Conservation (phyloP, 2,329 filamentous ascomycete species). For the Colletotrichum kahawae region DNA sequence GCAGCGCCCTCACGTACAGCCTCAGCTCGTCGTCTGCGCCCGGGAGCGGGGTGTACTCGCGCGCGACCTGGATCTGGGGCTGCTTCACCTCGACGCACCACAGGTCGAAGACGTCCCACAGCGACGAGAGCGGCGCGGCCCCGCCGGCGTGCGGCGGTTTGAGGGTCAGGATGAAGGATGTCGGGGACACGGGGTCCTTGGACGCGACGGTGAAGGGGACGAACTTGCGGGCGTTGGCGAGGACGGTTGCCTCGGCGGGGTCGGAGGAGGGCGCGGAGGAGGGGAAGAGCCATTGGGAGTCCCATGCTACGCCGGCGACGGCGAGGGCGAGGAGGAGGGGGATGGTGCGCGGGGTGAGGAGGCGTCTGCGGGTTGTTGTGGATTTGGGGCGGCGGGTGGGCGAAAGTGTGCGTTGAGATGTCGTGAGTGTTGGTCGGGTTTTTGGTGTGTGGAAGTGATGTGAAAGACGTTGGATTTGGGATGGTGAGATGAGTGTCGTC, state of each 20-base stretch:
- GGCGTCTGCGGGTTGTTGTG: background rate
- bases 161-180: conserved; percentile 73
- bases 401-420: background rate
- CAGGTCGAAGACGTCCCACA: conserved; percentile 58
- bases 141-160: conserved; percentile 40
- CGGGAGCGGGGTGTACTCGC: conserved; percentile 90
- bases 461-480: background rate
- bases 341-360: conserved; percentile 6
- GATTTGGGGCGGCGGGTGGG: background rate
- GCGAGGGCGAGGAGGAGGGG: conserved; percentile 9
- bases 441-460: background rate
- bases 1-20: conserved; percentile 80
- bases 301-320: conserved; percentile 6
- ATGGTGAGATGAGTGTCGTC: background rate
- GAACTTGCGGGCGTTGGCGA: conserved; percentile 65
- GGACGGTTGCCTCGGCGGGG: conserved; percentile 23
- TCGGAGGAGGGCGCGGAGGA: background rate
- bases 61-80: conserved; percentile 88
- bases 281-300: conserved; percentile 21
- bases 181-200: conserved; percentile 68
- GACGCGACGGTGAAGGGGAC: conserved; percentile 68
- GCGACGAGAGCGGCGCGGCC: conserved; percentile 31
- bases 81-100: conserved; percentile 96
- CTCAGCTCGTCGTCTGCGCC: conserved; percentile 53
- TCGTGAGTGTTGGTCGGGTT: background rate